A percentile compares a stretch with the other conserved stretches of the same genome.
phyloP scores from a whole-genome alignment of 306 rosid species.

The Mimosa pudica region DNA sequence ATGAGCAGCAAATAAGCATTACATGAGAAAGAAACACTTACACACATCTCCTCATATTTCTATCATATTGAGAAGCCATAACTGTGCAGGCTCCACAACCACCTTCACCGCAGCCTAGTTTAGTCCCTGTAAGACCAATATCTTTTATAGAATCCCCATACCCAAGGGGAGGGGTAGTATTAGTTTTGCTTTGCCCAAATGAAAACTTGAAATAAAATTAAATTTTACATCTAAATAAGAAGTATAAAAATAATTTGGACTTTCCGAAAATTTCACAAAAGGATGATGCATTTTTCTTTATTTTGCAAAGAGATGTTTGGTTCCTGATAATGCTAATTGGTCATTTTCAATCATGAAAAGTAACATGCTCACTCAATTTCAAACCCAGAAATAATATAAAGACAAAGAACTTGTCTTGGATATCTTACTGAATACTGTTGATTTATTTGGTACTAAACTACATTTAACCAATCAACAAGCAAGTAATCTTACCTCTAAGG shows the following conservation, averaged over 20 bases:
- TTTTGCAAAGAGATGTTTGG: not conserved
- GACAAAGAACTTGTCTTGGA: not conserved
- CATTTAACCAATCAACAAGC: constrained; percentile 6
- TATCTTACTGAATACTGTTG: not conserved
- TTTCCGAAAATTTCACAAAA: constrained; percentile 1
- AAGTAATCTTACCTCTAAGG: constrained; percentile 67
- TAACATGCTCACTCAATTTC: not conserved
- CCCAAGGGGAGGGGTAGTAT: constrained; percentile 15
- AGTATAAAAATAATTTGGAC: not conserved
- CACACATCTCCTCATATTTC: constrained; percentile 59
- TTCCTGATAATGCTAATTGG: not conserved
- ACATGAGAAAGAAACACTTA: constrained; percentile 52
- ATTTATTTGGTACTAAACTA: not conserved
- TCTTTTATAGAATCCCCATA: constrained; percentile 33
- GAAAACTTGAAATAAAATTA: constrained; percentile 27
- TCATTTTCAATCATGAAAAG: constrained; percentile 5
- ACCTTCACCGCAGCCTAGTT: constrained; percentile 98
- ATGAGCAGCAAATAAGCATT: constrained; percentile 18
- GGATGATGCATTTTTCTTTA: not conserved
- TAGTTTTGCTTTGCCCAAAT: constrained; percentile 28
- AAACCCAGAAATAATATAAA: not conserved
- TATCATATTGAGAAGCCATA: constrained; percentile 82
- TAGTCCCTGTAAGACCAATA: constrained; percentile 82
- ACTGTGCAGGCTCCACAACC: constrained; percentile 99
- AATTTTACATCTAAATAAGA: not conserved